Evolutionary conservation across 2,329 filamentous ascomycete species (phyloP), one percentile per base, ranked within the genome.

Genomic region (Diaporthe batatas): DNA sequence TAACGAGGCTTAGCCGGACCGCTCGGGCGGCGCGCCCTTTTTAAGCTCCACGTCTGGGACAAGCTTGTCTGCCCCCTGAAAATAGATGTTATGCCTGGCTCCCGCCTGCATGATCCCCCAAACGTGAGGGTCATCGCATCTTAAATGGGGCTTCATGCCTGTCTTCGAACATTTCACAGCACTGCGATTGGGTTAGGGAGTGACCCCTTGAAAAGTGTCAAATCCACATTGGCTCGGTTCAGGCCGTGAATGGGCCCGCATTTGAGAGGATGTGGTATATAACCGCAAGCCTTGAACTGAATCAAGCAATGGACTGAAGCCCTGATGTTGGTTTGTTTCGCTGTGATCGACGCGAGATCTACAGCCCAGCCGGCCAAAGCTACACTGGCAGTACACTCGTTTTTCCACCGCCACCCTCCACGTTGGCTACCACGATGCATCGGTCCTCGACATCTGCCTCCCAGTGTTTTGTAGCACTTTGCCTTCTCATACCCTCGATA

Each of bases 291-390:
- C 62, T 6, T 18, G 39, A 42, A 1, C 12, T 42, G 39, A 42
- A 18, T 14, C 32, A 42, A 42, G 14, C 47, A 57, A 57, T 36
- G n/a, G 16, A 21, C n/a, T 39, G 12, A 12, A 25, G 12, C 8
- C 12, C 3, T 23, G 14, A 14, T 25, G 4, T 5, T 21, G 25
- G 62, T 39, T 67, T 53, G 47, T 67, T 53, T 67, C 44, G 32
- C 44, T 18, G 32, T 51, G 62, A 67, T 67, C 62, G 44, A 53
- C 62, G 44, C 6, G 62, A 67, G 62, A 67, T 67, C 47, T 67
- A 39, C 62, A 53, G 62, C 1, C 62, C 39, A 53, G 62, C 32
- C n/a, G 62, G 47, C 12, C 16, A 0, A 47, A 53, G 47, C 44
- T 4, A 39, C 32, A 51, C 2, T 36, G 12, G 6, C 14, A 42